phyloP scores from a whole-genome alignment of 108 stramenopile genomes.

The Skeletonema potamos region DNA sequence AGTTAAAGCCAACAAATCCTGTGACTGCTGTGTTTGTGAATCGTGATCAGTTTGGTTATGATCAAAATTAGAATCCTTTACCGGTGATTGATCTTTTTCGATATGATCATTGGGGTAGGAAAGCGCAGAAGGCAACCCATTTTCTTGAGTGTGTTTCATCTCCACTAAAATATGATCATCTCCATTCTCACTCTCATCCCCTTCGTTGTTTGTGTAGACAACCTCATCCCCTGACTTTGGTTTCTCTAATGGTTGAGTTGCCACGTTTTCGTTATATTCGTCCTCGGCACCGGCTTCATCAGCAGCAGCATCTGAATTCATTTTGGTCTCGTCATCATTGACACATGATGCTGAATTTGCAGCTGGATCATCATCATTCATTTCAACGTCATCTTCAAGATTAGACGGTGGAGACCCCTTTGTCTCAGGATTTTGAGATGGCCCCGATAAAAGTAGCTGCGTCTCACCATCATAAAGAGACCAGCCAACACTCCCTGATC shows the following conservation, averaged over 20 bases:
- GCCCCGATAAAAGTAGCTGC: conserved; percentile 22
- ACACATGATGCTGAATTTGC: not conserved
- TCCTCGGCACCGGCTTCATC: not conserved
- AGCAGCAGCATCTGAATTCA: not conserved
- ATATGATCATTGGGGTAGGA: conserved; percentile 34
- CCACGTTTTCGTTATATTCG: not conserved
- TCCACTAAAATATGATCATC: not conserved
- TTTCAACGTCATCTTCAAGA: not conserved
- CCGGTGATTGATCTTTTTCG: not conserved
- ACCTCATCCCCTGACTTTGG: not conserved
- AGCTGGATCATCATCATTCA: not conserved
- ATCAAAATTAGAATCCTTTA: not conserved
- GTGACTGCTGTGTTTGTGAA: conserved; percentile 15
- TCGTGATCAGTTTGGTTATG: not conserved
- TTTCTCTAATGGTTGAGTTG: not conserved
- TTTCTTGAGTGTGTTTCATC: conserved; percentile 34
- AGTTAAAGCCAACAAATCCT: conserved; percentile 29
- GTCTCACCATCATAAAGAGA: conserved; percentile 39
- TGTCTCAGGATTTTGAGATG: conserved; percentile 9
- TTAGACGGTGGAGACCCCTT: not conserved
- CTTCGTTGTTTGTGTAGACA: not conserved
- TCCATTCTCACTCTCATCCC: not conserved
- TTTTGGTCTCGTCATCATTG: not conserved
- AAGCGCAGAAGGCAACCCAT: conserved; percentile 17
- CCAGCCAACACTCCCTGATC: conserved; percentile 11